These are phyloP conservation scores for Aspergillus kassunensis DNA, from an alignment of 495 filamentous ascomycete genomes.

Conservation along the genomic window DNA sequence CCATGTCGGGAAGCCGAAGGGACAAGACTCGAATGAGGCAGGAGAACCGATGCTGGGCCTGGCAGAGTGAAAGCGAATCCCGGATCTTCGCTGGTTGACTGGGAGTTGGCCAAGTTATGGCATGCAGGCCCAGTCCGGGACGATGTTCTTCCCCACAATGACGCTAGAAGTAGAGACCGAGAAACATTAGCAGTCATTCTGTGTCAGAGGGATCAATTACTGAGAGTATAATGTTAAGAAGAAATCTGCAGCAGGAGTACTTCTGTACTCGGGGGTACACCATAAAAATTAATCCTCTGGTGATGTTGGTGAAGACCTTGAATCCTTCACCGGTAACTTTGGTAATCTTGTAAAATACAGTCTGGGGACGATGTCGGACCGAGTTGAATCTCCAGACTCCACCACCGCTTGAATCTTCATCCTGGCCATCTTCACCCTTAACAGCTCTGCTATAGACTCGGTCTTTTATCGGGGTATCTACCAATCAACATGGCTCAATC, in stretches of 20 bases:
- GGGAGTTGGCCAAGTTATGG: too few relatives aligned
- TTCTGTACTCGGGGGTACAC: too few relatives aligned
- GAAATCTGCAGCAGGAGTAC: too few relatives aligned
- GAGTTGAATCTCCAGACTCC: neutral
- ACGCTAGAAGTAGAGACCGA: too few relatives aligned
- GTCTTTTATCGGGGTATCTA: slow-evolving; percentile 29
- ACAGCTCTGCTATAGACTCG: slow-evolving; percentile 14
- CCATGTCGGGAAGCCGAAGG: slow-evolving; percentile 15
- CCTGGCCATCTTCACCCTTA: neutral
- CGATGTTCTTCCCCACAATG: neutral
- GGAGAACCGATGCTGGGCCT: neutral
- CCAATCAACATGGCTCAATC: slow-evolving; percentile 25
- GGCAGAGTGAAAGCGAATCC: neutral
- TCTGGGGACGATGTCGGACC: too few relatives aligned
- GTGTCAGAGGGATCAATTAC: too few relatives aligned
- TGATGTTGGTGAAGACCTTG: too few relatives aligned
- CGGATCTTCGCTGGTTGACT: neutral
- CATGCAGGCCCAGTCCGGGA: neutral
- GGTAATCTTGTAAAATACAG: neutral
- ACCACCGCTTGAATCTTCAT: neutral
- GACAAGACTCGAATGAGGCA: slow-evolving; percentile 1
- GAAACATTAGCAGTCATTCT: too few relatives aligned
- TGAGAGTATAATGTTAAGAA: neutral
- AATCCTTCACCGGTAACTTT: slow-evolving; percentile 3
- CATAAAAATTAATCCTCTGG: too few relatives aligned